Evolutionary conservation across 129 eudicot species (phyloP), one percentile per base, ranked within the genome.

Genomic region (Helichrysum umbraculigerum): DNA sequence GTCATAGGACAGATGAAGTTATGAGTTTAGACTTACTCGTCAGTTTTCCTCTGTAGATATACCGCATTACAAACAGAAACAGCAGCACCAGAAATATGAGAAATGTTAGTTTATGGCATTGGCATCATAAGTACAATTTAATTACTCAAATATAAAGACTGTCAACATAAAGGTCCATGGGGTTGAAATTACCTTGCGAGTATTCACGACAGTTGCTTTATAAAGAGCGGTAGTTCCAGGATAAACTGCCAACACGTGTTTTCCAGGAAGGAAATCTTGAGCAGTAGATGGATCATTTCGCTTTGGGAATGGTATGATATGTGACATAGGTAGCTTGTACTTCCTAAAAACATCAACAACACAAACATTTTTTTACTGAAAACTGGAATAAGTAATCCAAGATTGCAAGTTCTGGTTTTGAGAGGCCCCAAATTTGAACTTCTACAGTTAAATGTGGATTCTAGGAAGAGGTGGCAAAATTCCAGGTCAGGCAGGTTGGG

Each of bases 181-280:
- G 83, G 56, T 25, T 74, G 30, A 16, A 56, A 73, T 32, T 83
- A 93, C 98, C 97, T 93, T 93, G 72, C 97, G 96, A 70, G 92
- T 73, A 65, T 82, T 87, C 64, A 87, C 91, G n/a, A 93, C 98
- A 56, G 98, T 93, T 74, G 98, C 98, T 86, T 88, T 93, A 71
- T 93, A 93, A 68, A 93, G 81, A 10, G 97, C 91, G 25, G 97
- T 93, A 68, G 98, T 93, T 73, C 88, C 85, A 35, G 98, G 98
- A 83, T 93, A 93, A 61, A 93, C 96, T 51, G 98, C 98, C 84
- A 93, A 81, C 39, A 92, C 98, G 30, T 88, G 96, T 86, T 79
- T 88, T 82, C 96, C 96, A 37, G 85, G 81, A 74, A 82, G 90
- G 34, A 92, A 92, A 75, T 92, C 98, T 54, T 73, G 91, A 72